Conservation (phyloP, 1,284 basidiomycete species). For the Moesziomyces globuligerus region DNA sequence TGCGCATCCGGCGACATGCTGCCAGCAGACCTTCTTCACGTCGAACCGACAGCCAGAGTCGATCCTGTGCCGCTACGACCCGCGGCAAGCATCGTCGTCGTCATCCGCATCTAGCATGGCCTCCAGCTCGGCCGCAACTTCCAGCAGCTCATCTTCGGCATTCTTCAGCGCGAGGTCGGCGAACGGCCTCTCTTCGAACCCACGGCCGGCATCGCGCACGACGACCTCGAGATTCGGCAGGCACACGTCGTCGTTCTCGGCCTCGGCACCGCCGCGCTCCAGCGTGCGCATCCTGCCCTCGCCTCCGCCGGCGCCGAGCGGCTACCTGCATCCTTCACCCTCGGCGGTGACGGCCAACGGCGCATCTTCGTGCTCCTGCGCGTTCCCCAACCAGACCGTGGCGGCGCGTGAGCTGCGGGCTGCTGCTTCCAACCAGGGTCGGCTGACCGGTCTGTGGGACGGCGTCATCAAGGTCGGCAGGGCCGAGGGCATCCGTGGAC, state of each 20-base stretch:
- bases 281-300: slow-evolving; percentile 46
- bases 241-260: slow-evolving; percentile 30
- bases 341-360: slow-evolving; percentile 42
- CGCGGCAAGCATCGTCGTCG: slow-evolving; percentile 44
- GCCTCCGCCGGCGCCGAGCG: slow-evolving; percentile 35
- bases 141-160: slow-evolving; percentile 15
- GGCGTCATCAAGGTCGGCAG: slow-evolving; percentile 61
- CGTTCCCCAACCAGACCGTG: slow-evolving; percentile 43
- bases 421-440: slow-evolving; percentile 32
- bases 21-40: slow-evolving; percentile 67
- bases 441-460: slow-evolving; percentile 61
- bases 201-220: slow-evolving; percentile 52
- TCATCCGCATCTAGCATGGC: slow-evolving; percentile 10
- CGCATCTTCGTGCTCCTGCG: slow-evolving; percentile 46
- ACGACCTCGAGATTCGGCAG: slow-evolving; percentile 21
- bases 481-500: slow-evolving; percentile 58
- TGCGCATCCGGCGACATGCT: slow-evolving; percentile 61
- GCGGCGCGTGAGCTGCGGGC: slow-evolving; percentile 44
- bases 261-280: slow-evolving; percentile 29
- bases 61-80: slow-evolving; percentile 66
- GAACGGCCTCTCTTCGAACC: slow-evolving; percentile 35
- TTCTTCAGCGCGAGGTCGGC: slow-evolving; percentile 62
- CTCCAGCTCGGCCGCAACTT: slow-evolving; percentile 12
- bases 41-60: slow-evolving; percentile 54
- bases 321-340: slow-evolving; percentile 31